Evolutionary conservation across 2,329 filamentous ascomycete species (phyloP), one percentile per base, ranked within the genome.

Genomic region (Drechslerella dactyloides): DNA sequence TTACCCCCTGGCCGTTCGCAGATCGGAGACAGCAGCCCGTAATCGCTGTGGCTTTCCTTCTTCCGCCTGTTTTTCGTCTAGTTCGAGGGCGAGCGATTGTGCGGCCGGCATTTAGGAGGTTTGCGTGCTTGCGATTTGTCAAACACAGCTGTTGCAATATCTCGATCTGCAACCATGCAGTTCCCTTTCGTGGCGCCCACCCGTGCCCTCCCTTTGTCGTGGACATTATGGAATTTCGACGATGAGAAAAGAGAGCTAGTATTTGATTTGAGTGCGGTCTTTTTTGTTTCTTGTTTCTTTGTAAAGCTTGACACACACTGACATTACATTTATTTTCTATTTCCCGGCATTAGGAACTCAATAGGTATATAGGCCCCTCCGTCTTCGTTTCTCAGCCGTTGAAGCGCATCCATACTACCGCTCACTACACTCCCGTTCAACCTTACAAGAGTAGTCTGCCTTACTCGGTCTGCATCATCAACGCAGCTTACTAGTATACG

Each of bases 181-280:
- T 13, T 35, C 42, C 44, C 60, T 44, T 61, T 53, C 27, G 60
- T 70, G 66, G 66, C 66, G 66, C 11, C 54, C 59, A 59, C 30
- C 59, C 17, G 33, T 53, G 30, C 30, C 13, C 53, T 56, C 27
- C 24, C 19, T n/a, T 51, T 44, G 27, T 44, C 33, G n/a, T 11
- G n/a, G 42, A 19, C 19, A 11, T 27, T 52, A 17, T 19, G 21
- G 13, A 54, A 33, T 54, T n/a, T 3, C 3, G 33, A 30, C 33
- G 5, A 54, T 19, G n/a, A 3, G 8, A 40, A 50, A 27, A 24
- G 27, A 33, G 27, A 8, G 27, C 27, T 33, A 33, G 57, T 69
- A 70, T 63, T 70, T 70, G 66, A 70, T 63, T 70, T 70, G 66
- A 70, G 44, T 63, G 63, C 63, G 59, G 46, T n/a, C n/a, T n/a